Evolutionary conservation across 352 stramenopile genomes (phyloP), one percentile per base, ranked within the genome.

Genomic region (Phytophthora cajani): DNA sequence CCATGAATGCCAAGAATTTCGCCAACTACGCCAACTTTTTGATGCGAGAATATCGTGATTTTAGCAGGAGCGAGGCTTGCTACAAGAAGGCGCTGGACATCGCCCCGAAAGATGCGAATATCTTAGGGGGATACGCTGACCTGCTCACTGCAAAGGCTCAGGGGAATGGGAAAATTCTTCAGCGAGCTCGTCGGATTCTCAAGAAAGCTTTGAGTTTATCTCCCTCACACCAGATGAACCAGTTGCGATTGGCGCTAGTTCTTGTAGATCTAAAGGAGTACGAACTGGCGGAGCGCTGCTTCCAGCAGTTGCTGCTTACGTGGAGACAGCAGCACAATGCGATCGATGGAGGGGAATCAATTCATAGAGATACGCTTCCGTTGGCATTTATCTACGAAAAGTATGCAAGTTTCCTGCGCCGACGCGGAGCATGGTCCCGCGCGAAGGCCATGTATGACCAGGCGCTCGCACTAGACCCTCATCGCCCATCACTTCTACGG

Each of bases 11-110:
- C 1, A 67, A 59, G 5, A 78, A 75, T 5, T 46, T 88, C 2
- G 38, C 56, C 3, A 69, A 68, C 11, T 85, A 78, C 62, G 80
- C 75, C 2, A 72, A 66, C 23, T 86, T 88, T 7, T 50, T 86
- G 9, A 62, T 73, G n/a, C 55, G 68, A 10, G 50, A 63, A 36
- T 59, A 69, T 2, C 21, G 46, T 33, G 70, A 84, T 30, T 58
- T 76, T n/a, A n/a, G 27, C 0, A 16, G 53, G 33, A 78, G 76
- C 12, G 75, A 86, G 56, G 27, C 62, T 10, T 67, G 64, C 5
- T 86, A 78, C 40, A 72, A 74, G 25, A 50, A 60, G 36, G 78
- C 73, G 3, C 46, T 83, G 17, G 46, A 61, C 23, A 16, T 67
- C 14, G 58, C 69, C 12, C 64, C 72, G 2, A 57, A 60, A 3